phyloP scores from a whole-genome alignment of 345 rosid genomes.

The Rhizophora mangle region DNA sequence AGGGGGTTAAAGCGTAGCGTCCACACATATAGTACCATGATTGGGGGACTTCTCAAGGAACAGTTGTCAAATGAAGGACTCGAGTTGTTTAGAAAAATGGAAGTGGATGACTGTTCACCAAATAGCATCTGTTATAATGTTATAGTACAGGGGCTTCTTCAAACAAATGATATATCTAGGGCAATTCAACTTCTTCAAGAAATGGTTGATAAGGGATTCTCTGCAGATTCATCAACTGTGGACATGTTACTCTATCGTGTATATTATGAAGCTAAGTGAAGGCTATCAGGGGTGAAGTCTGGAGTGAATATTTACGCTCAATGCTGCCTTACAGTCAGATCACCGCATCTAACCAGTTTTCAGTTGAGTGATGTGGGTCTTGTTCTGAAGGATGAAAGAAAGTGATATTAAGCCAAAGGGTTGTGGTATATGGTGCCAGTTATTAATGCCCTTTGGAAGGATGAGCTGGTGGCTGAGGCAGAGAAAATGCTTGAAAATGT shows the following conservation, averaged over 20 bases:
- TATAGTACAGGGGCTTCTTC: background rate
- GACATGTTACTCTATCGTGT: background rate
- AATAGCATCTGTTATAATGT: background rate
- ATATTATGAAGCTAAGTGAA: no score
- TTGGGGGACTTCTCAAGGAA: background rate
- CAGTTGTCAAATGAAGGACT: background rate
- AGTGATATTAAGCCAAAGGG: no score
- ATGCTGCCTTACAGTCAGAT: no score
- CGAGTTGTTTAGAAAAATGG: constrained; percentile 1
- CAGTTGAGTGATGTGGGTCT: no score
- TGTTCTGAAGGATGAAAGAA: no score
- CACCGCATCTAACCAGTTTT: no score
- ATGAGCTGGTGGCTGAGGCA: no score
- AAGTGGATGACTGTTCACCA: background rate
- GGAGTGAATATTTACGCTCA: no score
- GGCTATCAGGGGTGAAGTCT: no score
- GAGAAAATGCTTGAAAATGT: no score
- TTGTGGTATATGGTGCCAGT: no score
- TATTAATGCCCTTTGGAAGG: no score
- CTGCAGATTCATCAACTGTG: background rate
- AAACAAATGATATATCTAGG: background rate
- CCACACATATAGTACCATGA: background rate
- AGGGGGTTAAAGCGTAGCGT: background rate
- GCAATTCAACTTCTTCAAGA: background rate
- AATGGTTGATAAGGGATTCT: background rate